Evolutionary conservation across 768 basidiomycete genomes (phyloP), one percentile per base, ranked within the genome.

Genomic region (Mycena amicta): DNA sequence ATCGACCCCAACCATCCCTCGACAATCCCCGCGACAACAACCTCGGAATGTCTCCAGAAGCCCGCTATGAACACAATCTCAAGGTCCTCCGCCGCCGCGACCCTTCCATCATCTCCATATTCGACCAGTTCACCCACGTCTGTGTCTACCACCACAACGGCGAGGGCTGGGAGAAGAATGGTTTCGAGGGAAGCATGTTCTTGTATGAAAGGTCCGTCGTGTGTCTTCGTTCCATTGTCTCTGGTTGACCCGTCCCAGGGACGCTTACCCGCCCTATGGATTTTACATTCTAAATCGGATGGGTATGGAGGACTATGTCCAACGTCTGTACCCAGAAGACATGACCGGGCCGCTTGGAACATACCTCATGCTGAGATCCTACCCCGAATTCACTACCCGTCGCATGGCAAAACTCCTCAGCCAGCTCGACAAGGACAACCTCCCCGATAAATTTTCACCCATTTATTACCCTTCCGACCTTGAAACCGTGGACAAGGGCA

Each of bases 181-280:
- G 91, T 41, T 89, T 74, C 68, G 92, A 94, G 70, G 92, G 92
- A n/a, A 88, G 84, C 74, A 91, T 93, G 86, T 93, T 94, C 74
- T 77, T 94, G 64, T 92, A 89, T 66, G 91, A 93, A 75, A 80
- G 91, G 91, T 92, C 64, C 63, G 83, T 77, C 29, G 52, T 45
- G 33, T 26, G 55, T 54, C 59, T 18, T 54, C n/a, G 45, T n/a
- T 37, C 15, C 20, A 15, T 29, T 27, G 50, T 49, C 13, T 39
- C 23, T 27, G 22, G 28, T n/a, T 33, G n/a, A 64, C 59, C 30
- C n/a, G 33, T 29, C 55, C 18, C 64, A 93, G 91, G 66, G 81
- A 86, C 56, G 78, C 83, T 27, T 92, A 92, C 70, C 92, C 92
- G 3, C 87, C 87, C 18, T 93, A 93, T 66, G 92, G 92, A 5